Evolutionary conservation across 2,329 filamentous ascomycete genomes (phyloP), one percentile per base, ranked within the genome.

Genomic region (Aspergillus sojae): DNA sequence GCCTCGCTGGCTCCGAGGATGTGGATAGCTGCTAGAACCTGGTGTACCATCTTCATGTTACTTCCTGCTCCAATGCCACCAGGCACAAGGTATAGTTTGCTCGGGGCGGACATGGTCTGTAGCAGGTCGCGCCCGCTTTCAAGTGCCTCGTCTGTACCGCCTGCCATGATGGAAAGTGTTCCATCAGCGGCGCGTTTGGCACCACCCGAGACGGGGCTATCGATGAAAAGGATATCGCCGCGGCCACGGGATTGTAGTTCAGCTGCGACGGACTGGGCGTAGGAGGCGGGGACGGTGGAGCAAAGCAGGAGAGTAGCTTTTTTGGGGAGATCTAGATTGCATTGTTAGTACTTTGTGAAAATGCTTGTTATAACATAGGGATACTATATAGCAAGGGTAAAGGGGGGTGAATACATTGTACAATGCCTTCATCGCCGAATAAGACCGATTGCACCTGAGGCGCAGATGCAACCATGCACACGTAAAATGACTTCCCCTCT

Each of bases 391-490:
- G 23, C 36, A 7, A 21, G 34, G 14, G 6, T 12, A 36, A 52
- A 46, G 41, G 34, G n/a, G 43, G 9, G n/a, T 45, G 7, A 43
- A 53, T 67, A 75, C 73, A 65, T 53, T 73, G 67, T 10, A 71
- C 71, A 63, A 82, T 89, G 3, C 87, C 83, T 53, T 82, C 79
- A 1, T 84, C 80, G 1, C 86, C 86, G 66, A 93, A 87, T 1
- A 93, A 78, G 0, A 90, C 88, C 0, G 82, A 79, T 65, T 91
- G 85, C 11, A 87, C 89, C 74, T 93, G 91, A 46, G 86, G 83
- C 2, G 89, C 87, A 0, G 89, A 91, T 9, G 90, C 90, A 1
- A 93, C 91, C 91, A 93, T 93, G 75, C 88, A 88, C 34, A 93
- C 84, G 71, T 89, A 88, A 74, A 86, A 88, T 28, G 82, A 70